Conservation (phyloP, 108 stramenopile species). For the Parmales sp. region DNA sequence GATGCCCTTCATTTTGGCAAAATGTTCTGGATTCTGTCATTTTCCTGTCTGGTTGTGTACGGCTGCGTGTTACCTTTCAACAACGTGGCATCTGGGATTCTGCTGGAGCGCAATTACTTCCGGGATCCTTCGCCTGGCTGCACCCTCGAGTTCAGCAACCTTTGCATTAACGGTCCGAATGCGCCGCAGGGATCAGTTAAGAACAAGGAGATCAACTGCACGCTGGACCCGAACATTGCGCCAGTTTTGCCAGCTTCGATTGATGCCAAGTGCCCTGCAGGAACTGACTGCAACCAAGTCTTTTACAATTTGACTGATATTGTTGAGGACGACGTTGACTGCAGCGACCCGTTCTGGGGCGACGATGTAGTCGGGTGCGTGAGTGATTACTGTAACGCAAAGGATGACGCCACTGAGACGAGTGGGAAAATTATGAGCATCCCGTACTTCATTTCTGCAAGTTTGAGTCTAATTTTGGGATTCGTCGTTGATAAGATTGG, state of each 20-base stretch:
- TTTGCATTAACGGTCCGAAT: slow-evolving; percentile 32
- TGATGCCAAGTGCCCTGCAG: neutral
- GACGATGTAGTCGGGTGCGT: slow-evolving; percentile 40
- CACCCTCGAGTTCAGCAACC: slow-evolving; percentile 17
- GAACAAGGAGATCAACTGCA: too few species aligned
- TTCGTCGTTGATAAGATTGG: slow-evolving; percentile 48
- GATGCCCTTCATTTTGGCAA: slow-evolving; percentile 27
- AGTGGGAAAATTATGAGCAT: slow-evolving; percentile 42
- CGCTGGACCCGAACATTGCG: too few species aligned
- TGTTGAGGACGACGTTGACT: slow-evolving; percentile 29
- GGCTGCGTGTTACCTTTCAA: slow-evolving; percentile 57
- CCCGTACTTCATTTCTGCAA: slow-evolving; percentile 45
- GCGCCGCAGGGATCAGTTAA: too few species aligned
- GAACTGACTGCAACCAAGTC: slow-evolving; percentile 13
- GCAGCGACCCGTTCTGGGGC: slow-evolving; percentile 37
- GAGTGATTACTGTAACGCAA: slow-evolving; percentile 27
- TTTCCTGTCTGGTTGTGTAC: slow-evolving; percentile 53
- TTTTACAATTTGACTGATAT: slow-evolving; percentile 21
- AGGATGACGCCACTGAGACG: slow-evolving; percentile 28
- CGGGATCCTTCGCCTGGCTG: slow-evolving; percentile 18
- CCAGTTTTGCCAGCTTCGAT: too few species aligned
- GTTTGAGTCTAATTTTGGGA: slow-evolving; percentile 39
- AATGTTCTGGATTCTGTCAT: slow-evolving; percentile 43
- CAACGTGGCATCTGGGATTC: slow-evolving; percentile 46
- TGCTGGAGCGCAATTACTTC: slow-evolving; percentile 48